phyloP scores from a whole-genome alignment of 345 rosid species.

The Salix udensis region DNA sequence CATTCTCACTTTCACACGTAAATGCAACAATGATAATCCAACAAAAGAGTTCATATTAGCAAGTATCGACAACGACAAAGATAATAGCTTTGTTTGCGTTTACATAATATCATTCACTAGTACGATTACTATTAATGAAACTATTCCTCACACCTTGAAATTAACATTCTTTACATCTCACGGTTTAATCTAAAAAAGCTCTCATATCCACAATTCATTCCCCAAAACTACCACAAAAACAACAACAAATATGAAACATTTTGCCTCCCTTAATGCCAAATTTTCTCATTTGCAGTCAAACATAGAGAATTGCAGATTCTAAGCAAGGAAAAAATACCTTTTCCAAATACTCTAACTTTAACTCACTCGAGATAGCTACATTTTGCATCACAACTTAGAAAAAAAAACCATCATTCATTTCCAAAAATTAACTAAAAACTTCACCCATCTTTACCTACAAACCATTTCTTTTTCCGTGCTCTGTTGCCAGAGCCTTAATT shows the following conservation, averaged over 20 bases:
- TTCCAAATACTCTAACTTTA: background rate
- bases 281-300: no score
- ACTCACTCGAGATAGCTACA: background rate
- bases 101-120: background rate
- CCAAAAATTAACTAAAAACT: background rate
- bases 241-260: background rate
- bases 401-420: background rate
- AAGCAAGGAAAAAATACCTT: no score
- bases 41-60: no score
- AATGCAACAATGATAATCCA: no score
- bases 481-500: no score
- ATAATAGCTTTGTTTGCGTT: no score
- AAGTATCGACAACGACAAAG: no score
- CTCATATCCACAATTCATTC: background rate
- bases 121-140: background rate
- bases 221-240: background rate
- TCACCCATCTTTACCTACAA: background rate
- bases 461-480: slow-evolving; percentile 40
- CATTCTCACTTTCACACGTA: no score
- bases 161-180: background rate
- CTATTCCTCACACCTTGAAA: background rate
- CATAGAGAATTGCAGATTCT: no score
- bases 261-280: no score
- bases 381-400: background rate
- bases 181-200: background rate